A percentile compares a stretch with the other conserved stretches of the same genome.
These are phyloP conservation scores for Tubosaeta brunneosetosa DNA, from an alignment of 768 basidiomycete genomes.

Conservation along the genomic window DNA sequence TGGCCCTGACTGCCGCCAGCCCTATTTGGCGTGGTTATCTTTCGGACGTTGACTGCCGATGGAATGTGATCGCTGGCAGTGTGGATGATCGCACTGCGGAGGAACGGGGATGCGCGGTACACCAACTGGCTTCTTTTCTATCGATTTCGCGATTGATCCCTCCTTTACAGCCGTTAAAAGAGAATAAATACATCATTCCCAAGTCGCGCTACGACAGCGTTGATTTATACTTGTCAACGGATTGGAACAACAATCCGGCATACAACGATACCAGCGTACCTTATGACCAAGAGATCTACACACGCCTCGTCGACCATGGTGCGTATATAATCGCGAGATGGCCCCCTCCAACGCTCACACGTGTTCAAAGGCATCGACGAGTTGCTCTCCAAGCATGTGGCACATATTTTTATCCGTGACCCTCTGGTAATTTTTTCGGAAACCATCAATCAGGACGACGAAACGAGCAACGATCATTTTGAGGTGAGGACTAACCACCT, in stretches of 20 bases:
- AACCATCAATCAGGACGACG: slow-evolving; percentile 88
- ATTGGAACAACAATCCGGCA: slow-evolving; percentile 83
- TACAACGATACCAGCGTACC: slow-evolving; percentile 89
- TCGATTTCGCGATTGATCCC: slow-evolving; percentile 4
- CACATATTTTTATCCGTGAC: slow-evolving; percentile 96
- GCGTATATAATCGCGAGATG: slow-evolving; percentile 11
- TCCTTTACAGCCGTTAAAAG: slow-evolving; percentile 60
- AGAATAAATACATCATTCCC: slow-evolving; percentile 74
- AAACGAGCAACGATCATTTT: slow-evolving; percentile 86
- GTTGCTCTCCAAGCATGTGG: slow-evolving; percentile 82
- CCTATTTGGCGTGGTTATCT: slow-evolving; percentile 93
- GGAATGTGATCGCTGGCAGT: slow-evolving; percentile 98
- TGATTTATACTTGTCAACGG: slow-evolving; percentile 84
- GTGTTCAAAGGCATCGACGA: slow-evolving; percentile 69
- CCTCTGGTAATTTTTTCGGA: slow-evolving; percentile 95
- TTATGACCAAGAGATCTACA: slow-evolving; percentile 68
- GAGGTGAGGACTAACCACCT: slow-evolving; percentile 53
- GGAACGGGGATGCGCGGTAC: slow-evolving; percentile 75
- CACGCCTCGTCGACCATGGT: slow-evolving; percentile 74
- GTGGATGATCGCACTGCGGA: slow-evolving; percentile 97
- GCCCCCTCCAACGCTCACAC: not conserved
- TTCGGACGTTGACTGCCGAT: slow-evolving; percentile 95
- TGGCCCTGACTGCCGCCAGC: slow-evolving; percentile 92
- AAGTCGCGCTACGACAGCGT: slow-evolving; percentile 98
- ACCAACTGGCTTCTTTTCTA: slow-evolving; percentile 33